These are phyloP conservation scores for Cladophialophora psammophila DNA, from an alignment of 2,329 filamentous ascomycete species.

Conservation along the genomic window DNA sequence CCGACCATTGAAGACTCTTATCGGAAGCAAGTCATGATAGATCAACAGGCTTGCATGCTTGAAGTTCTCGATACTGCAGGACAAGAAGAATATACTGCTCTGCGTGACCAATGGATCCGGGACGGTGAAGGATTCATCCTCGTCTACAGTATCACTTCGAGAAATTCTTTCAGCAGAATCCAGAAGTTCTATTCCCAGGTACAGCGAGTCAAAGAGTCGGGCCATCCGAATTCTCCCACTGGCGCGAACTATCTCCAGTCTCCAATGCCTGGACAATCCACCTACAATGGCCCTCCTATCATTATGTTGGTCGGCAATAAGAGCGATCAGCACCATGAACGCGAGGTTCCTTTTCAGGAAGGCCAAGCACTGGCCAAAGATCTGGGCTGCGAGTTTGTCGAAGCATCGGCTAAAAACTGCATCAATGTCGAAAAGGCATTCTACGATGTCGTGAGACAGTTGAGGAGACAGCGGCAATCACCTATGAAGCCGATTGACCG, in stretches of 20 bases:
- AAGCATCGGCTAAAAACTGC: constrained; percentile 96
- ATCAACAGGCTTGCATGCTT: constrained; percentile 94
- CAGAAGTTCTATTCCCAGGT: constrained; percentile 97
- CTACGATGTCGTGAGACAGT: constrained; percentile 92
- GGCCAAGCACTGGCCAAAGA: constrained; percentile 90
- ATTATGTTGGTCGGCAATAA: constrained; percentile 99
- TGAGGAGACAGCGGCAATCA: constrained; percentile 78
- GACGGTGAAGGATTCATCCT: constrained; percentile 97
- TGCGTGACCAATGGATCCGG: constrained; percentile 97
- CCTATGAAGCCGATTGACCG: constrained; percentile 43
- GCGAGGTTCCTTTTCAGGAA: constrained; percentile 96
- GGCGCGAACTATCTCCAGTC: constrained; percentile 59
- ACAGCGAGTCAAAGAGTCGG: constrained; percentile 92
- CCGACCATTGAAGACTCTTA: constrained; percentile 74
- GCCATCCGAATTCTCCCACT: constrained; percentile 62
- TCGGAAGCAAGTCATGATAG: constrained; percentile 80
- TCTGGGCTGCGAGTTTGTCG: constrained; percentile 93
- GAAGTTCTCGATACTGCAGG: constrained; percentile 97
- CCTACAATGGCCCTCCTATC: constrained; percentile 67
- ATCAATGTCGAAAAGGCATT: constrained; percentile 99
- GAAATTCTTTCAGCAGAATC: constrained; percentile 93
- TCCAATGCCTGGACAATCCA: constrained; percentile 57
- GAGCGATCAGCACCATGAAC: constrained; percentile 93
- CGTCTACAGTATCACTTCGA: constrained; percentile 97
- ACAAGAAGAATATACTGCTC: constrained; percentile 96